Evolutionary conservation across 1,284 basidiomycete species (phyloP), one percentile per base, ranked within the genome.

Genomic region (Pterulicium gracile): DNA sequence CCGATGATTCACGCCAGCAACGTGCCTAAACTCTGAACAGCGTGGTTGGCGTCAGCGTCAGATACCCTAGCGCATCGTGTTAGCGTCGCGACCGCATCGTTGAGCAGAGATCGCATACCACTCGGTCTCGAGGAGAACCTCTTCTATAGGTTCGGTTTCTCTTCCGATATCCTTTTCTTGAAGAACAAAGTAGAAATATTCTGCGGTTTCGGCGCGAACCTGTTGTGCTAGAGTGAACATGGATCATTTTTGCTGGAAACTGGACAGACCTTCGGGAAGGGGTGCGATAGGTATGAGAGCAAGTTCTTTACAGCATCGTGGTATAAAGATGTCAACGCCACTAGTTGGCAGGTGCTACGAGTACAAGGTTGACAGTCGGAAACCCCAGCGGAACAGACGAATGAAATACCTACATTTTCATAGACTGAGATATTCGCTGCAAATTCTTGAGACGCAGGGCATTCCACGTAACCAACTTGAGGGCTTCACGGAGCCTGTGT

Each of bases 141-240:
- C 76, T 57, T 93, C 90, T 1, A 80, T 70, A 46, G 79, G 81
- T 13, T 81, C 79, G 2, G 75, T 77, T 10, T 85, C 81, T 47
- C 67, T 61, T 0, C 72, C 75, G 4, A 87, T 58, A 49, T 87
- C 84, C 42, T 72, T 71, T 49, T 75, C 76, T 55, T 88, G 85
- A 17, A 90, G 62, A 7, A 75, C 69, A 21, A 88, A 64, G 58
- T 90, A 95, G 0, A 94, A 59, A 51, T 83, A 76, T 59, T 95
- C 92, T 1, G 88, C 87, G 0, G 87, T 78, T 48, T 82, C 77
- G 4, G 79, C 69, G 43, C 91, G 79, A 43, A 93, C 69, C 88
- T 93, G 56, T 5, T 17, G 23, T 4, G 34, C n/a, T n/a, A n/a
- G n/a, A n/a, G n/a, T n/a, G n/a, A n/a, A n/a, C n/a, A n/a, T n/a